Conservation (phyloP, 805 yeast genomes). For the Dipodascopsis uninucleata region DNA sequence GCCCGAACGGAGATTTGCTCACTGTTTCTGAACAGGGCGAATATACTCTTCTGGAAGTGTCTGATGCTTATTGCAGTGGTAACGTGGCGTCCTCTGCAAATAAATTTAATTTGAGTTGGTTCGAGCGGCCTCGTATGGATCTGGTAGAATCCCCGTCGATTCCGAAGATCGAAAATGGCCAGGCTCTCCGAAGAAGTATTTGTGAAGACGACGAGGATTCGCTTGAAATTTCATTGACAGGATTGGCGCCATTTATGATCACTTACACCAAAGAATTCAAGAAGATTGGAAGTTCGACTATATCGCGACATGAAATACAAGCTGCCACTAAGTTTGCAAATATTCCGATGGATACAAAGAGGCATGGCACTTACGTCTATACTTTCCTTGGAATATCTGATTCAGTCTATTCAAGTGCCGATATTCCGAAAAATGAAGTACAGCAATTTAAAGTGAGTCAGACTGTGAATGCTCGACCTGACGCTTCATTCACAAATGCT, state of each 20-base stretch:
- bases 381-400: conserved; percentile 63
- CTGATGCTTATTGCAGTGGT: conserved; percentile 54
- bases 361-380: conserved; percentile 60
- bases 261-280: conserved; percentile 16
- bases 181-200: conserved; percentile 40
- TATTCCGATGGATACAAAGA: conserved; percentile 42
- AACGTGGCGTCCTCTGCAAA: conserved; percentile 36
- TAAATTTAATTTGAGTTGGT: conserved; percentile 43
- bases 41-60: conserved; percentile 45
- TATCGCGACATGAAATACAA: conserved; percentile 37
- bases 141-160: conserved; percentile 37
- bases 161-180: conserved; percentile 29
- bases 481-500: conserved; percentile 47
- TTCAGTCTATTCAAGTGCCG: conserved; percentile 49
- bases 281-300: conserved; percentile 33
- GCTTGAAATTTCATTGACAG: conserved; percentile 45
- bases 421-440: conserved; percentile 35
- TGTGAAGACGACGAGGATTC: conserved; percentile 50
- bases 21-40: conserved; percentile 45
- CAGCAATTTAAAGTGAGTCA: conserved; percentile 45
- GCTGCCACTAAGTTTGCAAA: conserved; percentile 53
- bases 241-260: conserved; percentile 20
- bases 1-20: conserved; percentile 34
- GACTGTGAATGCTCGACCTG: conserved; percentile 60
- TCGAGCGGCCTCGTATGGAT: conserved; percentile 45